These are phyloP conservation scores for Sporisorium reilianum DNA, from an alignment of 1,284 basidiomycete genomes.

Conservation along the genomic window DNA sequence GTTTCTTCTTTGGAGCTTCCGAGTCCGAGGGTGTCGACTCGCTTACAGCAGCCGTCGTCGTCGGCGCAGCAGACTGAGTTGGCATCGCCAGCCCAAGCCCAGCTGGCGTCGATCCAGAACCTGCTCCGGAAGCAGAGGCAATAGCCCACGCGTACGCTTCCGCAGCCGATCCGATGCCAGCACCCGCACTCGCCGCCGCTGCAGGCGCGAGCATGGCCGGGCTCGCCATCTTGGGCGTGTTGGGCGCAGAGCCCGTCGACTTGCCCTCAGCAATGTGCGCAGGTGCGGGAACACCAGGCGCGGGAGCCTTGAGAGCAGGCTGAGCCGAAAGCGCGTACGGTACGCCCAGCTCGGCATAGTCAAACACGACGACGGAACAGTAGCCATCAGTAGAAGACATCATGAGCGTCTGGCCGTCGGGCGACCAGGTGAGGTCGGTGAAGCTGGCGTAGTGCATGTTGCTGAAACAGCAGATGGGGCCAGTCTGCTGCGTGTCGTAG, in stretches of 20 bases:
- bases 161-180: conserved; percentile 19
- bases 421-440: conserved; percentile 96
- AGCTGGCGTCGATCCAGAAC: conserved; percentile 37
- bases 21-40: conserved; percentile 64
- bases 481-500: conserved; percentile 96
- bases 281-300: conserved; percentile 27
- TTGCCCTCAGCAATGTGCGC: conserved; percentile 41
- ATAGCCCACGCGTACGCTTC: conserved; percentile 38
- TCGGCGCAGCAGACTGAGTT: neutral
- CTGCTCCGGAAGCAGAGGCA: conserved; percentile 9
- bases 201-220: conserved; percentile 26
- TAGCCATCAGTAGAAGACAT: conserved; percentile 95
- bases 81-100: conserved; percentile 49
- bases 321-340: conserved; percentile 65
- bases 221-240: conserved; percentile 34
- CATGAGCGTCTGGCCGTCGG: conserved; percentile 92
- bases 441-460: conserved; percentile 98
- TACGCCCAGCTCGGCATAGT: conserved; percentile 86
- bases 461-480: conserved; percentile 90
- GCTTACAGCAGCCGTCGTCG: conserved; percentile 36
- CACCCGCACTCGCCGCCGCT: conserved; percentile 6
- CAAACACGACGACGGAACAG: conserved; percentile 86
- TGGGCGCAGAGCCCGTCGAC: conserved; percentile 29
- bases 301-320: conserved; percentile 50
- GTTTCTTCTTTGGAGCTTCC: conserved; percentile 86